Percentiles rank a stretch among this genome's conserved stretches.
These are phyloP conservation scores for Plectranthus barbatus DNA, from an alignment of 257 asterid species.

Conservation along the genomic window DNA sequence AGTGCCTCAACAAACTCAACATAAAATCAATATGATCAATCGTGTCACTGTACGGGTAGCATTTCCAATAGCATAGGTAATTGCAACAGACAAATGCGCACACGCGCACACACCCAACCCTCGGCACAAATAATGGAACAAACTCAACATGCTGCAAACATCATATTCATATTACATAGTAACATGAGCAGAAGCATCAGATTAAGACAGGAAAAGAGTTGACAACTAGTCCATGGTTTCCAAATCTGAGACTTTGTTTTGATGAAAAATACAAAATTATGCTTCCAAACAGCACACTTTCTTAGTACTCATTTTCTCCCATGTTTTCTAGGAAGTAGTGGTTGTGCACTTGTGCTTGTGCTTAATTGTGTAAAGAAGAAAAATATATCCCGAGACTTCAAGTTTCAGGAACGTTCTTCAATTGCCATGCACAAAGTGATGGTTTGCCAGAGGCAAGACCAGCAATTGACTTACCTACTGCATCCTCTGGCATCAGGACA, in stretches of 20 bases:
- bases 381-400: not conserved
- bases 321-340: not conserved
- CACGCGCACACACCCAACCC: not conserved
- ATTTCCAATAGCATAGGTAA: not conserved
- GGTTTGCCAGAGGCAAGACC: not conserved
- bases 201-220: not conserved
- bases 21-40: conserved; percentile 4
- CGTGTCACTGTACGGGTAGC: conserved; percentile 1
- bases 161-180: not conserved
- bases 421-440: not conserved
- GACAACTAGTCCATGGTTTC: not conserved
- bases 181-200: not conserved
- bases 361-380: not conserved
- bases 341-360: not conserved
- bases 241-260: too few species aligned
- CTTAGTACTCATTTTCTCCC: not conserved
- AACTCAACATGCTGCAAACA: not conserved
- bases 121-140: not conserved
- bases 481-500: conserved; percentile 97
- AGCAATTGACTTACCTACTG: conserved; percentile 51
- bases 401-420: not conserved
- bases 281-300: not conserved
- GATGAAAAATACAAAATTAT: too few species aligned
- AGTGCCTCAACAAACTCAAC: conserved; percentile 73
- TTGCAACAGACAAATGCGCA: not conserved